Conservation (phyloP, 306 rosid genomes). For the Sechiopsis laciniata region DNA sequence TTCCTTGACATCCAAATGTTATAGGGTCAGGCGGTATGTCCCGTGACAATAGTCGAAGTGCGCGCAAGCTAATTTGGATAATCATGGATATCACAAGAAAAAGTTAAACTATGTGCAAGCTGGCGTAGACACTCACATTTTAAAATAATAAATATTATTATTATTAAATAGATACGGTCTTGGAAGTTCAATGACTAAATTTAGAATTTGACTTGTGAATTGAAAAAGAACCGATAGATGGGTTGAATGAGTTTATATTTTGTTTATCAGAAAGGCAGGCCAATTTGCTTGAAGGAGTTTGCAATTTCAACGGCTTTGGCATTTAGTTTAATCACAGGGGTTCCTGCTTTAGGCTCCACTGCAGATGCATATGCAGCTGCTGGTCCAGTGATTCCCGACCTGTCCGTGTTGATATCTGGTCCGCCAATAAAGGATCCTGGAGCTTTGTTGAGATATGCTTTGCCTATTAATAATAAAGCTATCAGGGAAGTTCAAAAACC, state of each 20-base stretch:
- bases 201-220: not conserved
- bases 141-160: too few species aligned
- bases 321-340: slow-evolving; percentile 70
- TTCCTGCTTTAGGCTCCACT: slow-evolving; percentile 52
- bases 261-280: slow-evolving; percentile 47
- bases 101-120: too few species aligned
- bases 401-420: slow-evolving; percentile 82
- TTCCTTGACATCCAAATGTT: too few species aligned
- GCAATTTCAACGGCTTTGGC: slow-evolving; percentile 75
- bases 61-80: too few species aligned
- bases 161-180: not conserved
- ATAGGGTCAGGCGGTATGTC: too few species aligned
- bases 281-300: slow-evolving; percentile 61
- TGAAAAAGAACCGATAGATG: not conserved
- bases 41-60: too few species aligned
- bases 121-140: not conserved
- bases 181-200: not conserved
- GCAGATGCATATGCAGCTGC: slow-evolving; percentile 55
- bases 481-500: slow-evolving; percentile 93
- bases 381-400: slow-evolving; percentile 56
- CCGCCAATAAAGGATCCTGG: slow-evolving; percentile 97
- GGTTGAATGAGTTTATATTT: slow-evolving; percentile 13
- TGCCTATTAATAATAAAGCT: slow-evolving; percentile 90
- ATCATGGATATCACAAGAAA: too few species aligned
- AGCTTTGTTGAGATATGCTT: slow-evolving; percentile 81